phyloP scores from a whole-genome alignment of 2,329 filamentous ascomycete genomes.

The Clarireedia paspali region DNA sequence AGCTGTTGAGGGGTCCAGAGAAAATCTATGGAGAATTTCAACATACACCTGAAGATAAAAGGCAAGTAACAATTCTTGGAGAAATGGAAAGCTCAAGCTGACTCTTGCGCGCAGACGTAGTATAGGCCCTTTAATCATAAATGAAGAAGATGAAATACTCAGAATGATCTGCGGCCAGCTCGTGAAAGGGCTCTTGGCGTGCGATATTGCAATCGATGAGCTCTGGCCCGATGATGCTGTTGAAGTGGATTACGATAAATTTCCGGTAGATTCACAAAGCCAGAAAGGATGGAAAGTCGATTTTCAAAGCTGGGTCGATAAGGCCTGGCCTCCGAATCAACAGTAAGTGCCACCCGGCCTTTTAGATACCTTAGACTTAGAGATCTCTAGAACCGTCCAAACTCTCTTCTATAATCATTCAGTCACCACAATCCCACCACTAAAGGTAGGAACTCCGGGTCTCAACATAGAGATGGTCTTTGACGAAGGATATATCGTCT shows the following conservation, averaged over 20 bases:
- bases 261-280: slow-evolving; percentile 16
- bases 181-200: slow-evolving; percentile 13
- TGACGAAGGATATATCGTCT: slow-evolving; percentile 1
- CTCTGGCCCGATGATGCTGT: slow-evolving; percentile 20
- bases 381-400: not conserved
- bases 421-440: not conserved
- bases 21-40: slow-evolving; percentile 15
- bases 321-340: not conserved
- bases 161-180: slow-evolving; percentile 21
- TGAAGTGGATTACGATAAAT: slow-evolving; percentile 12
- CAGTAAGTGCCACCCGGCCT: not conserved
- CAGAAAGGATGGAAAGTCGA: slow-evolving; percentile 16
- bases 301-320: slow-evolving; percentile 22
- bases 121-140: slow-evolving; percentile 18
- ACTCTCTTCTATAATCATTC: slow-evolving; percentile 7
- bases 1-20: slow-evolving; percentile 17
- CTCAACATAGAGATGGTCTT: slow-evolving; percentile 1
- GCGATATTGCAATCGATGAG: slow-evolving; percentile 8
- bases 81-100: not conserved
- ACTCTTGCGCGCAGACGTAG: slow-evolving; percentile 10
- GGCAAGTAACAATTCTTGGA: slow-evolving; percentile 13
- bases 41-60: slow-evolving; percentile 15
- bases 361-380: not conserved
- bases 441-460: not conserved
- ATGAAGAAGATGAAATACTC: slow-evolving; percentile 23